These are phyloP conservation scores for Phialocephala sp. DNA, from an alignment of 2,329 filamentous ascomycete species.

Conservation along the genomic window DNA sequence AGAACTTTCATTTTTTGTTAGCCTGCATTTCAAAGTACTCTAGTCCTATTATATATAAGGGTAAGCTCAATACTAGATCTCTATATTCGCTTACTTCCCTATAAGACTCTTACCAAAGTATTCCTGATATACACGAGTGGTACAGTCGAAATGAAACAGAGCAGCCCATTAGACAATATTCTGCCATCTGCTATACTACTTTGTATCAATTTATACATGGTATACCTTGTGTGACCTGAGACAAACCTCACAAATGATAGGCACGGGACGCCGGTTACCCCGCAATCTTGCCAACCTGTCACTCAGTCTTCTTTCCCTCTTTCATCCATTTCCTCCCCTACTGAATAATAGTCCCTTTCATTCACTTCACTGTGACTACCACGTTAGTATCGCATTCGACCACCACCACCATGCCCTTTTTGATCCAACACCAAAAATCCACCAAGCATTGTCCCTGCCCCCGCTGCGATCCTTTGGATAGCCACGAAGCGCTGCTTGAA, in stretches of 20 bases:
- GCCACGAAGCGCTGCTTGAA: slow-evolving; percentile 26
- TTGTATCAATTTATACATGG: background rate
- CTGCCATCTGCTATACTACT: too few relatives aligned
- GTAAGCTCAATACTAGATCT: too few relatives aligned
- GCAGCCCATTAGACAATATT: too few relatives aligned
- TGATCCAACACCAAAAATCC: slow-evolving; percentile 27
- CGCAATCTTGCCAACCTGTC: slow-evolving; percentile 17
- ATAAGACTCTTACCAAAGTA: too few relatives aligned
- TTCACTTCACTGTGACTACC: slow-evolving; percentile 19
- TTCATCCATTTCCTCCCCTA: background rate
- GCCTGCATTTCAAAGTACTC: too few relatives aligned
- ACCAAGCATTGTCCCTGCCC: slow-evolving; percentile 25
- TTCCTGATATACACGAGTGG: too few relatives aligned
- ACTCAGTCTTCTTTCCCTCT: slow-evolving; percentile 5
- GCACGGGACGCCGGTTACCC: slow-evolving; percentile 14
- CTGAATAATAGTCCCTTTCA: slow-evolving; percentile 6
- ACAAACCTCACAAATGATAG: background rate
- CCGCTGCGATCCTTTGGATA: slow-evolving; percentile 22
- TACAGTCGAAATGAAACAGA: too few relatives aligned
- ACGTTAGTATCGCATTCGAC: slow-evolving; percentile 19
- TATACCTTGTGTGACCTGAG: background rate
- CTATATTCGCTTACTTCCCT: too few relatives aligned
- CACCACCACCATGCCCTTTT: slow-evolving; percentile 23
- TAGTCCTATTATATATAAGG: too few relatives aligned
- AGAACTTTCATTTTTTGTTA: too few relatives aligned